Evolutionary conservation across 345 rosid genomes (phyloP), one percentile per base, ranked within the genome.

Genomic region (Populus deltoides): DNA sequence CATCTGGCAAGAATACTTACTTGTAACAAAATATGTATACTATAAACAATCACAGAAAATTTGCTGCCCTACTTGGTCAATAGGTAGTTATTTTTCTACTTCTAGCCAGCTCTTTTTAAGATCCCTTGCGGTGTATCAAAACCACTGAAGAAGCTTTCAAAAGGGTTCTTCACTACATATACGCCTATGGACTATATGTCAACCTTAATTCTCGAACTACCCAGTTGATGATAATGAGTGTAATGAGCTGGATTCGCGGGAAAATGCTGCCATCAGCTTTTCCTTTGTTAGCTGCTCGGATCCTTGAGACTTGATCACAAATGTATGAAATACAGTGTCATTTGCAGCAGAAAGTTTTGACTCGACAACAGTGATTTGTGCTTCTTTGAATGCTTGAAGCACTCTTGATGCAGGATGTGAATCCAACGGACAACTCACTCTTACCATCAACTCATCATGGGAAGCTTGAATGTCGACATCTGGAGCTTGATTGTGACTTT

Each of bases 251-350:
- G 86, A 82, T 74, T 89, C 90, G 0, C 77, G 82, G 62, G 89
- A 75, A 79, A 89, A 86, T 13, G 88, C 92, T 3, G 94, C 97
- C 78, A 89, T 84, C 78, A 96, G 79, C 85, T 90, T 92, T 82
- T 96, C 99, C 88, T 87, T 96, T 13, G 94, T 92, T 75, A 96
- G 82, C 83, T 90, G 91, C 79, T 92, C 94, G 0, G 92, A 84
- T 66, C 88, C 91, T 55, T 86, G 89, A 63, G 97, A 84, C 81
- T 93, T 93, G 7, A 96, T 68, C 75, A 93, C 92, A 79, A 93
- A 96, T 22, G 91, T 89, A 75, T 96, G 99, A 49, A 83, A 85
- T 79, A 92, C 83, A 0, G 89, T 85, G 69, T 88, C 94, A 38
- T 91, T 88, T 22, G 87, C 90, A 24, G 89, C 82, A 39, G 92